Conservation (phyloP, 305 asterid species). For the Ruellia speciosa region DNA sequence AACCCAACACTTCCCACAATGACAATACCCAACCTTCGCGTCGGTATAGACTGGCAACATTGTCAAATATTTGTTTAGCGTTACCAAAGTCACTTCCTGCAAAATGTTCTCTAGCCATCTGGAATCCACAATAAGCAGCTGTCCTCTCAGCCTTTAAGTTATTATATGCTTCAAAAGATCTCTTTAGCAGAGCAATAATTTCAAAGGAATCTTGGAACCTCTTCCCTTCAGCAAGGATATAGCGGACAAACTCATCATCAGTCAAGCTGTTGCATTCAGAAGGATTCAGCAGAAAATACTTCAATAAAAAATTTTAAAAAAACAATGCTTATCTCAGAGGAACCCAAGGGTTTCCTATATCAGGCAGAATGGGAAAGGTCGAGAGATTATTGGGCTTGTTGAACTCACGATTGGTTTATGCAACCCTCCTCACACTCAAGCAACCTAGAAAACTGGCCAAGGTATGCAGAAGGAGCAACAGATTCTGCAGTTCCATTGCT, state of each 20-base stretch:
- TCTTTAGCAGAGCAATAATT: constrained; percentile 81
- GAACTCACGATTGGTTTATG: constrained; percentile 71
- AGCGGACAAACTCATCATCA: constrained; percentile 64
- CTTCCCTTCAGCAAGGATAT: constrained; percentile 81
- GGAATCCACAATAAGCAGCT: constrained; percentile 82
- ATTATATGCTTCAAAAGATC: constrained; percentile 68
- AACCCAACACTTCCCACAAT: constrained; percentile 86
- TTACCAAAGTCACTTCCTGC: constrained; percentile 45
- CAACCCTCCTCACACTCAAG: constrained; percentile 61
- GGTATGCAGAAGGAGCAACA: constrained; percentile 61
- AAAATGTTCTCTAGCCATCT: constrained; percentile 78
- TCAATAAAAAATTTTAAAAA: neutral
- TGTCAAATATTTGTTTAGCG: constrained; percentile 70
- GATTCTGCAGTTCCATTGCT: constrained; percentile 63
- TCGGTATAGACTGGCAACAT: constrained; percentile 69
- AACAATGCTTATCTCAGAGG: constrained; percentile 2
- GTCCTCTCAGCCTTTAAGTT: constrained; percentile 59
- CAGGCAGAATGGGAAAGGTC: constrained; percentile 16
- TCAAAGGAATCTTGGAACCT: constrained; percentile 75
- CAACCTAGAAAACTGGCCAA: constrained; percentile 87
- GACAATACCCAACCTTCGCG: constrained; percentile 87
- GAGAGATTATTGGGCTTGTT: constrained; percentile 17
- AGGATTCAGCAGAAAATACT: constrained; percentile 15
- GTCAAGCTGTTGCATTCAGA: constrained; percentile 55
- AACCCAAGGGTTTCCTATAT: constrained; percentile 2